Base-by-base conservation (phyloP, 1,139 yeast genomes). In the Starmera stellimalicola region DNA sequence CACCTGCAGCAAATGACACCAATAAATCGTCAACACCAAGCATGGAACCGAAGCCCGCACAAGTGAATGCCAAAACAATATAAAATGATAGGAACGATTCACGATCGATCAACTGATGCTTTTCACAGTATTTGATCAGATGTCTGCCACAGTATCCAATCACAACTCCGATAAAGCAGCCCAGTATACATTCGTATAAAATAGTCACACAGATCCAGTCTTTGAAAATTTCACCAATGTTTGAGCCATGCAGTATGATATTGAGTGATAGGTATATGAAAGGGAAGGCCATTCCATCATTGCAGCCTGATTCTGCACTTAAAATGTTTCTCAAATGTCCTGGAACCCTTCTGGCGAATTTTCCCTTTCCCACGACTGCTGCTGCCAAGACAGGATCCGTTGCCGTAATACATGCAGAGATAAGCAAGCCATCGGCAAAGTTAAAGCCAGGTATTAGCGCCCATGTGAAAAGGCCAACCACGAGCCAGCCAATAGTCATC, bases 271-370 rank as follows among this genome's bases (percentile, higher is more conserved):
- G 61, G 48, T 68, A 87, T 28, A 87, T 84, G 53, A 91, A 91
- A 1, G 98, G 98, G 54, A 87, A 88, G 0, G 98, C 97, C 93
- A 91, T 83, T 35, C 98, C 98, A 53, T 91, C 98, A 57, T 91
- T 91, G 58, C 96, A 88, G 8, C 95, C 97, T 0, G 96, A 85
- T 54, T 91, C 98, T 0, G 97, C 96, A 20, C 93, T 75, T 29
- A 91, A 62, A 33, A 91, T 61, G 51, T 91, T 88, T 54, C 98
- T 69, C 57, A 91, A 70, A 60, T 91, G 97, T 6, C 97, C 97
- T 0, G 98, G 98, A 11, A 91, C 97, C 43, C 96, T 73, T 52
- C 75, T 77, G n/a, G 98, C 96, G 56, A 91, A 91, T 51, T 88
- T 87, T 44, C 98, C 97, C 51, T 84, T 84, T 63, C 98, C 96